A percentile compares a stretch with the other conserved stretches of the same genome.
These are phyloP conservation scores for Reutealis trisperma DNA, from an alignment of 345 rosid genomes.

Conservation along the genomic window DNA sequence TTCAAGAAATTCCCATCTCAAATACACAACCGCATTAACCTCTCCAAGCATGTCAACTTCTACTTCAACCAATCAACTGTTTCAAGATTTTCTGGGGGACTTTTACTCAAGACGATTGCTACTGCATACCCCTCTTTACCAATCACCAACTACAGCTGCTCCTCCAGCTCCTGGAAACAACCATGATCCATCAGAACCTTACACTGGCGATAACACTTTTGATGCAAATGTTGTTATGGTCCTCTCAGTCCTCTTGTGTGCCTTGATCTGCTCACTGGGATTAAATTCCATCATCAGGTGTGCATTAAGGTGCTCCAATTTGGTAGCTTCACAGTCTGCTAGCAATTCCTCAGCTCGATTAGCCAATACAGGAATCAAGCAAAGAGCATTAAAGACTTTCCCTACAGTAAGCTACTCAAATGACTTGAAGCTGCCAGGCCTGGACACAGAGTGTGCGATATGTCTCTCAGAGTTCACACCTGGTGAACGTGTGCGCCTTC, in stretches of 20 bases:
- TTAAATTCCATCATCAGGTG: conserved; percentile 52
- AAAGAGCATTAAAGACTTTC: conserved; percentile 48
- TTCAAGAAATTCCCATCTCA: conserved; percentile 17
- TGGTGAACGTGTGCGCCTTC: conserved; percentile 44
- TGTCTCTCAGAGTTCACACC: conserved; percentile 50
- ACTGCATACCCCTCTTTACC: conserved; percentile 25
- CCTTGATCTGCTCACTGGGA: conserved; percentile 46
- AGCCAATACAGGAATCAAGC: conserved; percentile 43
- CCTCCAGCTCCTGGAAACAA: conserved; percentile 30
- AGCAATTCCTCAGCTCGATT: conserved; percentile 21
- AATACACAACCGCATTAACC: background rate
- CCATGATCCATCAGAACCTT: conserved; percentile 29
- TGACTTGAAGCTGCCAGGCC: conserved; percentile 40
- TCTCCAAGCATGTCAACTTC: conserved; percentile 29
- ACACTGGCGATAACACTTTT: conserved; percentile 26
- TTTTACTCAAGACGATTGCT: conserved; percentile 55
- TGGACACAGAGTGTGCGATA: conserved; percentile 56
- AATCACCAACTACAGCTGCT: conserved; percentile 34
- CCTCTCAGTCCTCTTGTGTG: conserved; percentile 53
- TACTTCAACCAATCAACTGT: conserved; percentile 26
- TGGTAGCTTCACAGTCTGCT: conserved; percentile 32
- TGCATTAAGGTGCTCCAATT: conserved; percentile 37
- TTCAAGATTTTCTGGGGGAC: conserved; percentile 34
- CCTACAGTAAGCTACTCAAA: conserved; percentile 43
- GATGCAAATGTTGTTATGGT: conserved; percentile 45